Conservation (phyloP, 352 stramenopile species). For the Phytopythium aichiense region DNA sequence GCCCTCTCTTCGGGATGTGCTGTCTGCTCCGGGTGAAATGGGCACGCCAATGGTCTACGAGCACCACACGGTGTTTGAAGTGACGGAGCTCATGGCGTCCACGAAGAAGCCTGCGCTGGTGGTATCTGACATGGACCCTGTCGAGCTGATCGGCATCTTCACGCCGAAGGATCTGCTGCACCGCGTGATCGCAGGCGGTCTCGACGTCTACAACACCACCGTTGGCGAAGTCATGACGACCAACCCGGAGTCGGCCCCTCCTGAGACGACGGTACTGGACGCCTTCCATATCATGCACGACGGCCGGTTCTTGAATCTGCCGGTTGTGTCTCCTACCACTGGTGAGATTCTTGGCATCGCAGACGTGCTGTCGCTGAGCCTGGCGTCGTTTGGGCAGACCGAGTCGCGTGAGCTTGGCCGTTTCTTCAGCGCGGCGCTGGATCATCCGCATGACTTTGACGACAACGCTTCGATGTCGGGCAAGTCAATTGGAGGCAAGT, state of each 20-base stretch:
- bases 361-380: slow-evolving; percentile 77
- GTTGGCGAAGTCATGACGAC: slow-evolving; percentile 94
- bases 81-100: slow-evolving; percentile 72
- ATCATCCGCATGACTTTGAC: slow-evolving; percentile 68
- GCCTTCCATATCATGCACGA: slow-evolving; percentile 99
- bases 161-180: slow-evolving; percentile 97
- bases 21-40: slow-evolving; percentile 57
- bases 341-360: slow-evolving; percentile 77
- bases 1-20: slow-evolving; percentile 71
- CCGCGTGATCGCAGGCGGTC: slow-evolving; percentile 90
- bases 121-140: slow-evolving; percentile 51
- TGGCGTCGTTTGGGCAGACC: slow-evolving; percentile 63
- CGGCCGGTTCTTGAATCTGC: slow-evolving; percentile 96
- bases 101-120: slow-evolving; percentile 76
- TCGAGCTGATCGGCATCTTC: slow-evolving; percentile 94
- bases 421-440: slow-evolving; percentile 77
- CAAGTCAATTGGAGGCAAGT: slow-evolving; percentile 31
- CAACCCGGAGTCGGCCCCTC: slow-evolving; percentile 92
- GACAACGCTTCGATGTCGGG: slow-evolving; percentile 29
- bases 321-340: slow-evolving; percentile 84
- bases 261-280: slow-evolving; percentile 94
- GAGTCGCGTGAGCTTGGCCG: slow-evolving; percentile 73
- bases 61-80: slow-evolving; percentile 66
- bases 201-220: slow-evolving; percentile 84
- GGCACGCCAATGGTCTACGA: slow-evolving; percentile 69